Evolutionary conservation across 208 protist genomes (phyloP), one percentile per base, ranked within the genome.

Genomic region (Porcisia hertigi): DNA sequence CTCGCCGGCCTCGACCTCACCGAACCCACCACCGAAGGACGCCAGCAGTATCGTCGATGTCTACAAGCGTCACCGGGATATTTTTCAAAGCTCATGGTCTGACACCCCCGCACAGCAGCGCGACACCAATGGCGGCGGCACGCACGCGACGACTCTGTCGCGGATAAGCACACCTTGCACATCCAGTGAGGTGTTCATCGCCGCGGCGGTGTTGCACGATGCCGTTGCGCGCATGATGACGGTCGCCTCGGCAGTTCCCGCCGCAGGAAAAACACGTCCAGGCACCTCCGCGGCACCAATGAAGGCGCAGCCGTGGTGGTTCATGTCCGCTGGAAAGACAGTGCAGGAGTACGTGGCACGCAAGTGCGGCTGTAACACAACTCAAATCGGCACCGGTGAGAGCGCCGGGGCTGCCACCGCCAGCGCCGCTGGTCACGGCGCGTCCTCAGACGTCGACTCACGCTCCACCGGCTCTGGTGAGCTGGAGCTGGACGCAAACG

Each of bases 171-270:
- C 77, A 25, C 54, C 89, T n/a, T 54, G 41, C 59, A 78, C 81
- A 0, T 78, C 80, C 25, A 82, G 79, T 3, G 86, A 93, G 54
- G 65, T 88, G 23, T 77, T 92, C n/a, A 69, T 85, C 67, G 90
- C 82, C 18, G 73, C 86, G 7, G 86, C 88, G 1, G 79, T 94
- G 60, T 53, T 94, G 63, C 86, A 92, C 69, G 85, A 92, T 71
- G 80, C 82, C 12, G 79, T 89, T 59, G 67, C 73, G n/a, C 79
- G 88, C 25, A 69, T 83, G 63, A 20, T 41, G 18, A 30, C 69
- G n/a, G 55, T 64, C 34, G 77, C 64, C 57, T 53, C 70, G 23
- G 64, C 66, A 16, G 20, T 3, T 9, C n/a, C 3, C 41, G 39
- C 53, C 3, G 23, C 1, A 30, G 2, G 14, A 1, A 34, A 8